Evolutionary conservation across 108 stramenopile species (phyloP).

Genomic region (Skeletonema potamos): DNA sequence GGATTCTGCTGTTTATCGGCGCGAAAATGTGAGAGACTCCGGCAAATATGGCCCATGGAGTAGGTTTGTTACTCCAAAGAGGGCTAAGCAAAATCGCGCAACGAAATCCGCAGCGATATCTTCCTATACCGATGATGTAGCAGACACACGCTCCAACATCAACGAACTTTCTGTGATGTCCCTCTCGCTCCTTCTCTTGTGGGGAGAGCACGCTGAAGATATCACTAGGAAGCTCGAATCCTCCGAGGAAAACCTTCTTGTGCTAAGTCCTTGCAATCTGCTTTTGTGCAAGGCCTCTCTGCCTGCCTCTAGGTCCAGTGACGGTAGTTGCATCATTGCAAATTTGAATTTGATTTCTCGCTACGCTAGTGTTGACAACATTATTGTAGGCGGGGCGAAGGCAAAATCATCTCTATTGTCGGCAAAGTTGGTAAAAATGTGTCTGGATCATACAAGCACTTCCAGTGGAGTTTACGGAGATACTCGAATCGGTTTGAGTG

Average conservation of each 20-base stretch:
- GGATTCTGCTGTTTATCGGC: constrained; percentile 14
- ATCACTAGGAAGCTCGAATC: constrained; percentile 1
- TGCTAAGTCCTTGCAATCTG: constrained; percentile 19
- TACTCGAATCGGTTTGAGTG: constrained; percentile 1
- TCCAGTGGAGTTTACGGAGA: not conserved
- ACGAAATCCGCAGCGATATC: not conserved
- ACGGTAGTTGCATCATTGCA: constrained; percentile 8
- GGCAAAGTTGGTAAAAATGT: constrained; percentile 37
- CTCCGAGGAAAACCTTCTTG: constrained; percentile 7
- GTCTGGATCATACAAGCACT: constrained; percentile 17
- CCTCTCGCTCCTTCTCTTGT: constrained; percentile 29
- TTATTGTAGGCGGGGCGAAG: not conserved
- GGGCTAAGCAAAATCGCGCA: constrained; percentile 26
- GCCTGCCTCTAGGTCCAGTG: constrained; percentile 1
- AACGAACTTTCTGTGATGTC: constrained; percentile 14
- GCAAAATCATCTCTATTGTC: constrained; percentile 25
- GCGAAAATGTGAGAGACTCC: constrained; percentile 3
- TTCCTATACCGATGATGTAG: not conserved
- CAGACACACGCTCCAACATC: not conserved
- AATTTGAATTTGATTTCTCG: constrained; percentile 44
- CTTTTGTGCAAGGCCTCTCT: constrained; percentile 29
- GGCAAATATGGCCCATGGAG: constrained; percentile 33
- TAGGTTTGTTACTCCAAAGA: constrained; percentile 43
- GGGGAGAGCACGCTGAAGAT: constrained; percentile 33
- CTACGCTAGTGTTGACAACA: constrained; percentile 12